These are phyloP conservation scores for Ballota nigra DNA, from an alignment of 257 asterid genomes.

Conservation along the genomic window DNA sequence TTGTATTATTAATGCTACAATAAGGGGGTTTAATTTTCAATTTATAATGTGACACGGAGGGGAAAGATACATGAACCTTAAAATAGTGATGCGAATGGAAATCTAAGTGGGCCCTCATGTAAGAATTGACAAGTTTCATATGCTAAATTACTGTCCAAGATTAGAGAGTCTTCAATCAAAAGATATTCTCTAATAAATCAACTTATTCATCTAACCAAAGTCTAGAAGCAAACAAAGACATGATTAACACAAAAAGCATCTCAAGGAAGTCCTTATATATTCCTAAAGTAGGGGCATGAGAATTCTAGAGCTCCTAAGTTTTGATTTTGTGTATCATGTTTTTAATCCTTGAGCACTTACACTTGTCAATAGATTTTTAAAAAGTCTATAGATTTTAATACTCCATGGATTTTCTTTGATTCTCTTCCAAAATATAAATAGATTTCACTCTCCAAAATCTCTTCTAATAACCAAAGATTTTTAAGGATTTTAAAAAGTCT, in stretches of 20 bases:
- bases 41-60: conserved; percentile 10
- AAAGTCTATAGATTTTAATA: no score
- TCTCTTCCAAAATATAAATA: no score
- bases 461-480: no score
- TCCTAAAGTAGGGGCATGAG: background rate
- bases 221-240: conserved; percentile 5
- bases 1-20: background rate
- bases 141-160: conserved; percentile 11
- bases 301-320: background rate
- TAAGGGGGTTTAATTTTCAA: conserved; percentile 4
- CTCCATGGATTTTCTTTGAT: no score
- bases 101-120: conserved; percentile 32
- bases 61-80: conserved; percentile 44
- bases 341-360: background rate
- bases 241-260: background rate
- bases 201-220: background rate
- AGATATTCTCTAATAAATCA: conserved; percentile 7
- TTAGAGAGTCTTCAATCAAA: conserved; percentile 13
- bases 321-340: background rate
- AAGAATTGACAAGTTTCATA: conserved; percentile 12
- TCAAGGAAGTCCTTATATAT: background rate
- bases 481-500: no score
- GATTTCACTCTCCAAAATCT: no score
- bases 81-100: conserved; percentile 6
- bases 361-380: no score